Base-by-base conservation (phyloP, 495 filamentous ascomycete species). In the Podospora pseudocomata region DNA sequence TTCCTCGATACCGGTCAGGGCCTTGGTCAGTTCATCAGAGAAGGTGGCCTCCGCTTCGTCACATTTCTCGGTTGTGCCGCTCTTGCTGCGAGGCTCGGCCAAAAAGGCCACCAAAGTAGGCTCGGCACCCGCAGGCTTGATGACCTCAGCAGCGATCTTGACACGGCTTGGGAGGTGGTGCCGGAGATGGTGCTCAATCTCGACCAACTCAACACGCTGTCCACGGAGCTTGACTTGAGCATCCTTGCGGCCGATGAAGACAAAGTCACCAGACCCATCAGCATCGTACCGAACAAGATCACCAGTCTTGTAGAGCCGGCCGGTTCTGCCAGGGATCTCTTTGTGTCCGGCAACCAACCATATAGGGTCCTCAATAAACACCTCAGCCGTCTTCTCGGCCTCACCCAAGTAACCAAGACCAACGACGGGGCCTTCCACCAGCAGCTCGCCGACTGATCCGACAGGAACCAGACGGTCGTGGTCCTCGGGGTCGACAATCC, bases 381-480 rank as follows among this genome's bases (percentile, higher is more conserved):
- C 75, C 66, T 86, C 80, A 3, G 69, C 67, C 1, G 87, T 90
- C 44, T 88, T 78, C 64, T 91, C 86, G 3, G 85, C 80, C 11
- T 90, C 83, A 67, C 94, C 93, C 60, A 92, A 81, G 68, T 94
- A 94, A 3, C 91, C 91, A 67, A 86, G 20, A 11, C 68, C 73
- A 1, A 84, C 67, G 1, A 70, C 60, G 0, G 81, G 76, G 0
- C 92, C 91, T 34, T 88, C 88, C n/a, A 94, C 82, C 71, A 89
- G 89, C n/a, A 96, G 82, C 74, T 96, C 92, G 7, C 92, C 92
- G 54, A 92, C 79, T 7, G 83, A 86, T 16, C 92, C 92, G 13
- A 89, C 82, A 5, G 91, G 77, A 3, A 89, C 88, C 9, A 89
- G 86, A 1, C 79, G 15, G 84, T 86, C 4, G 78, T 83, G 59